phyloP scores from a whole-genome alignment of 345 rosid genomes.

The Sisymbrium altissimum region DNA sequence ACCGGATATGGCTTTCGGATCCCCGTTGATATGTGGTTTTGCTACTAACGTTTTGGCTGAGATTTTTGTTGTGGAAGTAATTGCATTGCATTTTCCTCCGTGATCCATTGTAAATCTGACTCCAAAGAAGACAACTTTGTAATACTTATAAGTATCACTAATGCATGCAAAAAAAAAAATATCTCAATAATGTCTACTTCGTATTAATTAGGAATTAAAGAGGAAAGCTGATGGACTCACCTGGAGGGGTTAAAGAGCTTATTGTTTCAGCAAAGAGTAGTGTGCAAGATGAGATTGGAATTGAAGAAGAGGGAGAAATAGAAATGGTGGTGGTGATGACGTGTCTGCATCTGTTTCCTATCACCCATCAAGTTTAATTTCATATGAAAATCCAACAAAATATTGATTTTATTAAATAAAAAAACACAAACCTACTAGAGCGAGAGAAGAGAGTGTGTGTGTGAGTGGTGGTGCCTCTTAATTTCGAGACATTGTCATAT shows the following conservation, averaged over 20 bases:
- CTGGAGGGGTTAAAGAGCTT: constrained; percentile 5
- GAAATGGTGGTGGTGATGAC: constrained; percentile 8
- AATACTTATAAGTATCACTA: neutral
- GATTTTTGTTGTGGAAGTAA: constrained; percentile 12
- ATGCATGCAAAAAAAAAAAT: constrained; percentile 8
- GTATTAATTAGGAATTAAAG: neutral
- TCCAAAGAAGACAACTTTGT: constrained; percentile 1
- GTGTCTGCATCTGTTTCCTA: constrained; percentile 30
- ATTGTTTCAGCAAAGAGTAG: neutral
- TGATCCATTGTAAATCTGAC: constrained; percentile 26
- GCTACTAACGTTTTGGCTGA: constrained; percentile 11
- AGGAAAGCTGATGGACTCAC: neutral
- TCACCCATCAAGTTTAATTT: constrained; percentile 30
- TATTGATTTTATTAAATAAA: neutral
- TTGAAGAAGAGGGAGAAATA: constrained; percentile 3
- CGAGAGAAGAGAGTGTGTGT: constrained; percentile 12
- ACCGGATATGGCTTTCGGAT: constrained; percentile 12
- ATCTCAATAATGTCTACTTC: neutral
- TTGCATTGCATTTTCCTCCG: constrained; percentile 19
- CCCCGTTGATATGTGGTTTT: constrained; percentile 9
- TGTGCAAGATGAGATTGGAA: constrained; percentile 3
- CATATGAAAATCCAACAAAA: constrained; percentile 29
- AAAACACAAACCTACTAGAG: constrained; percentile 29
- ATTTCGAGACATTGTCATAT: constrained; percentile 34
- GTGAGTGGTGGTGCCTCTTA: constrained; percentile 32